Evolutionary conservation across 2,329 filamentous ascomycete genomes (phyloP).

Genomic region (Lecanicillium sp.): DNA sequence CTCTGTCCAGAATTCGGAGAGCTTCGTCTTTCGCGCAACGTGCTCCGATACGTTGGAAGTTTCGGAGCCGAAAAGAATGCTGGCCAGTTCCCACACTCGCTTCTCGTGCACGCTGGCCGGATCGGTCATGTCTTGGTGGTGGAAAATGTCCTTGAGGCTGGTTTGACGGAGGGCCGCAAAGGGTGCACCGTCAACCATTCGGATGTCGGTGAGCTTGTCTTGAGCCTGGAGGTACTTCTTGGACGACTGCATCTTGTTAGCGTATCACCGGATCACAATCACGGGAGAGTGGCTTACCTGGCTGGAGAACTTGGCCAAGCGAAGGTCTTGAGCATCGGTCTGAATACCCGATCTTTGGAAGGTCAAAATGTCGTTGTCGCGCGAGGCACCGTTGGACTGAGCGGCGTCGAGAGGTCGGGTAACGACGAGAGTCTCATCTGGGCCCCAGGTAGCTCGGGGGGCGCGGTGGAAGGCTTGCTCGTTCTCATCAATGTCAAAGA

Average conservation of each 20-base stretch:
- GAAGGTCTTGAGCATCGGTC: constrained; percentile 57
- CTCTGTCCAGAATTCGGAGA: constrained; percentile 62
- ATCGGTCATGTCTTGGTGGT: constrained; percentile 34
- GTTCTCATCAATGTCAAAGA: constrained; percentile 54
- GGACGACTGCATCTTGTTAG: constrained; percentile 39
- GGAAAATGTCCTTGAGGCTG: constrained; percentile 34
- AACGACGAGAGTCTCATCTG: constrained; percentile 66
- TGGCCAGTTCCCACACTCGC: constrained; percentile 77
- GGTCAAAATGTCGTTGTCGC: constrained; percentile 26
- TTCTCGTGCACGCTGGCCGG: constrained; percentile 57
- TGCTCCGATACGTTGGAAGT: constrained; percentile 33
- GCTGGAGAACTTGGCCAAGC: constrained; percentile 57
- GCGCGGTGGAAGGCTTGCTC: constrained; percentile 67
- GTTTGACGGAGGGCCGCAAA: constrained; percentile 41
- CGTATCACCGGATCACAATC: not conserved
- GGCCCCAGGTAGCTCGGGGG: constrained; percentile 74
- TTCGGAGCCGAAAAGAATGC: constrained; percentile 77
- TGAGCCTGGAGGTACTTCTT: constrained; percentile 51
- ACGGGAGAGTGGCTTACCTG: constrained; percentile 34
- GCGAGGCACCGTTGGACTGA: constrained; percentile 26
- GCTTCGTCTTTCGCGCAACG: constrained; percentile 49
- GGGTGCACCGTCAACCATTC: constrained; percentile 52
- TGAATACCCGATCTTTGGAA: constrained; percentile 44
- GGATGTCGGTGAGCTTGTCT: constrained; percentile 48
- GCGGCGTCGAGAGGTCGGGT: constrained; percentile 32